phyloP scores from a whole-genome alignment of 2,329 filamentous ascomycete genomes.

The Biscogniauxia marginata region DNA sequence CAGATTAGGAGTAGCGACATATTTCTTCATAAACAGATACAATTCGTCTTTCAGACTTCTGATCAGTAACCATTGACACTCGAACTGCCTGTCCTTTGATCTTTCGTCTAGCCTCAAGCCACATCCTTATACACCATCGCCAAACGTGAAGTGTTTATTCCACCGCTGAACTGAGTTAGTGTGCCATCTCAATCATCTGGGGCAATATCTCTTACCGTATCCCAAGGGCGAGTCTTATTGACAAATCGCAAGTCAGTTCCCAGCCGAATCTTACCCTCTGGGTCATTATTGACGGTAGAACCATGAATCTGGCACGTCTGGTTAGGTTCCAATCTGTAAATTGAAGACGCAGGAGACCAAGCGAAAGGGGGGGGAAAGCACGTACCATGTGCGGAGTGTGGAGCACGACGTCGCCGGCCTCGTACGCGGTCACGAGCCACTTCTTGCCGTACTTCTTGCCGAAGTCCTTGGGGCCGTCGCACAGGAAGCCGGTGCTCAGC shows the following conservation, averaged over 20 bases:
- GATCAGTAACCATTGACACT: not conserved
- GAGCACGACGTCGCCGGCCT: conserved; percentile 41
- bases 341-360: no score
- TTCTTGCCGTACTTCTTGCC: conserved; percentile 15
- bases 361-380: no score
- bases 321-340: no score
- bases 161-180: not conserved
- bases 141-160: not conserved
- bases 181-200: not conserved
- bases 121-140: not conserved
- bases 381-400: conserved; percentile 43
- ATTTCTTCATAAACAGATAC: not conserved
- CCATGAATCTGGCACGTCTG: conserved; percentile 23
- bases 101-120: not conserved
- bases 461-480: conserved; percentile 24
- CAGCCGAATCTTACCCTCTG: conserved; percentile 36
- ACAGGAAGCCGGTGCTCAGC: conserved; percentile 27
- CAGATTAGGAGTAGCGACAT: not conserved
- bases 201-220: not conserved
- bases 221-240: not conserved
- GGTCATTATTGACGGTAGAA: conserved; percentile 40
- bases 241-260: conserved; percentile 41
- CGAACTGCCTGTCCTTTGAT: no score
- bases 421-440: conserved; percentile 37
- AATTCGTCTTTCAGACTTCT: not conserved